Evolutionary conservation across 129 eudicot species (phyloP).

Genomic region (Cynara cardunculus): DNA sequence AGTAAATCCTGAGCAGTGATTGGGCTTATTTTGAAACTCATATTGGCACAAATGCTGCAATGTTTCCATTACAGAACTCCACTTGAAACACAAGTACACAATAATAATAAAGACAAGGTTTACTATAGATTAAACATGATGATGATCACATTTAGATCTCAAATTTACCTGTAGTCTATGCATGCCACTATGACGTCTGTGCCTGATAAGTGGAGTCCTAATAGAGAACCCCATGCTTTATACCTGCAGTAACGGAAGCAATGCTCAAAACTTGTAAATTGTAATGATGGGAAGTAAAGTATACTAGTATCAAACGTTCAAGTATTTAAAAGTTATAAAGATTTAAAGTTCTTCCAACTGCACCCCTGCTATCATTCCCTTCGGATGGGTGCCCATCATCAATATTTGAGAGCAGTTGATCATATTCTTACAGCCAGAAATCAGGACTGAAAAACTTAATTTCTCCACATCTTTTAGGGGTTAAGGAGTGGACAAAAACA

Average conservation of each 20-base stretch:
- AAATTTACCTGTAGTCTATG: constrained; percentile 84
- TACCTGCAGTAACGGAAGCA: constrained; percentile 47
- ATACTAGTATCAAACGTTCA: not conserved
- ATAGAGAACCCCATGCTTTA: constrained; percentile 97
- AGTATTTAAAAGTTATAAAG: not conserved
- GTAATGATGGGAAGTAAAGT: not conserved
- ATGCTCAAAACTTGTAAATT: not conserved
- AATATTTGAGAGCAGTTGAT: too few species aligned
- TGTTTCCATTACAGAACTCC: not conserved
- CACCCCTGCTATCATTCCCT: too few species aligned
- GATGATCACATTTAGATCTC: not conserved
- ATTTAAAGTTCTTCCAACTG: not conserved
- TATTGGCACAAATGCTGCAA: not conserved
- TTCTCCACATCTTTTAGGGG: not conserved
- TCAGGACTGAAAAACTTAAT: not conserved
- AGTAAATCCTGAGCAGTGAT: too few species aligned
- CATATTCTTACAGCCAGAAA: not conserved
- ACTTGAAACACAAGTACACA: constrained; percentile 5
- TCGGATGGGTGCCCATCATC: too few species aligned
- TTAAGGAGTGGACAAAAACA: not conserved
- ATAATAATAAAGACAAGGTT: not conserved
- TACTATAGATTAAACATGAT: not conserved
- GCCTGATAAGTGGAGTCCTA: constrained; percentile 84
- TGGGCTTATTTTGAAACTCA: not conserved
- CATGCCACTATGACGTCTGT: constrained; percentile 88